Base-by-base conservation (phyloP, 805 yeast genomes). In the Hyphopichia homilentoma region DNA sequence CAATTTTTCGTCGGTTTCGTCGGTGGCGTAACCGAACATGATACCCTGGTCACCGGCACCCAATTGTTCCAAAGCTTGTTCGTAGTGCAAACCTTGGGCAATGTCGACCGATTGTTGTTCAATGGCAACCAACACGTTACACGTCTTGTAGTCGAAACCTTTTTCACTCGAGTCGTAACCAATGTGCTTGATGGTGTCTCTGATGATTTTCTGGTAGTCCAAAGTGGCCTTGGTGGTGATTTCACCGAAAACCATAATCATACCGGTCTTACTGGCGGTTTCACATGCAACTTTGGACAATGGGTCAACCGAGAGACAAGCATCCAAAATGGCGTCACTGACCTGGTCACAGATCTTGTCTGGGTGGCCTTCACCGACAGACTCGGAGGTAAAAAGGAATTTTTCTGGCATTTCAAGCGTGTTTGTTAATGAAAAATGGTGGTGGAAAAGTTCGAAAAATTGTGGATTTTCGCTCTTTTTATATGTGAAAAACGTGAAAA, bases 1-100 rank as follows among this genome's bases (percentile, higher is more conserved):
- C 55, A 93, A 75, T 65, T 84, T 81, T 76, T 93, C 97, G 62
- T 90, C 95, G 53, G 98, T 89, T 77, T 93, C 98, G 59, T 93
- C 96, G 44, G 97, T 82, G 53, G 98, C 98, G 69, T 93, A 93
- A 70, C 98, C 98, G 63, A 93, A 93, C 98, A 93, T 93, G 66
- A 93, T 93, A 83, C 98, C 98, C 73, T 93, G 98, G 75, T 93
- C 98, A 81, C 98, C 98, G 47, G 98, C 98, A 68, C 98, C 98
- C 59, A 93, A 80, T 40, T 93, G 94, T 77, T 93, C 98, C 46
- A 93, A 74, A 35, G 84, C 95, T 72, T 82, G 78, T 64, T 93
- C 97, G 71, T 84, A 84, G 72, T 93, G 97, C 60, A 93, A 80
- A 79, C 98, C 98, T 73, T 90, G 97, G 42, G 98, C 98, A 57